Percentiles rank a stretch among this genome's conserved stretches.
Conservation (phyloP, 1,139 yeast genomes). For the Yamadazyma conglobata region DNA sequence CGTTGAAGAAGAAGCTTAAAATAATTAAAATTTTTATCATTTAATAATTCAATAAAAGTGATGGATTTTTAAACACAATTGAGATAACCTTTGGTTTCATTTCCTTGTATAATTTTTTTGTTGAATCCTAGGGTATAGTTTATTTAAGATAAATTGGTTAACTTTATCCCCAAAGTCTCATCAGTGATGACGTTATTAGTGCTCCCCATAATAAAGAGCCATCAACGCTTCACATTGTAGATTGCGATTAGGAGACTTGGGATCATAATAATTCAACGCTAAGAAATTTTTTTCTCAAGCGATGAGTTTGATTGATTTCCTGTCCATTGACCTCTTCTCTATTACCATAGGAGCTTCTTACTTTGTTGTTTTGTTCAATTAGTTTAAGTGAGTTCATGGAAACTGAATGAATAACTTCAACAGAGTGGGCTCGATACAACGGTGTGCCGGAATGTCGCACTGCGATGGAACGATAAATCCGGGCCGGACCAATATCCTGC, state of each 20-base stretch:
- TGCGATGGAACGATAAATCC: too few species aligned
- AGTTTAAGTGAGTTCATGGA: constrained; percentile 5
- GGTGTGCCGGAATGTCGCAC: too few species aligned
- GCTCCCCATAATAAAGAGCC: constrained; percentile 56
- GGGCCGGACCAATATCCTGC: too few species aligned
- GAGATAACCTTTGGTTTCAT: not conserved
- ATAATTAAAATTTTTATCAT: constrained; percentile 2
- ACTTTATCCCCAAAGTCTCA: constrained; percentile 25
- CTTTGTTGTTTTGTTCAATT: constrained; percentile 1
- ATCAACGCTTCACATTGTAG: constrained; percentile 24
- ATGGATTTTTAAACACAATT: constrained; percentile 1
- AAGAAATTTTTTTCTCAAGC: constrained; percentile 1
- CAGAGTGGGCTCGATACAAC: too few species aligned
- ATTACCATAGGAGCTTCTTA: too few species aligned
- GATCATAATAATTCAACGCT: constrained; percentile 6
- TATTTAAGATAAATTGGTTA: constrained; percentile 25
- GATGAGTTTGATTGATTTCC: too few species aligned
- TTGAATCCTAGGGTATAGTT: constrained; percentile 22
- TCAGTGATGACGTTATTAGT: constrained; percentile 43
- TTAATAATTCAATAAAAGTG: constrained; percentile 2
- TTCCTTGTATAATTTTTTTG: constrained; percentile 10
- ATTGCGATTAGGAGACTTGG: constrained; percentile 12
- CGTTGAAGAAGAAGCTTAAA: constrained; percentile 63
- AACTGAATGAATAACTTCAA: not conserved
- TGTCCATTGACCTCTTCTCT: too few species aligned